Conservation (phyloP, 768 basidiomycete species). For the Amanita subjunquillea region DNA sequence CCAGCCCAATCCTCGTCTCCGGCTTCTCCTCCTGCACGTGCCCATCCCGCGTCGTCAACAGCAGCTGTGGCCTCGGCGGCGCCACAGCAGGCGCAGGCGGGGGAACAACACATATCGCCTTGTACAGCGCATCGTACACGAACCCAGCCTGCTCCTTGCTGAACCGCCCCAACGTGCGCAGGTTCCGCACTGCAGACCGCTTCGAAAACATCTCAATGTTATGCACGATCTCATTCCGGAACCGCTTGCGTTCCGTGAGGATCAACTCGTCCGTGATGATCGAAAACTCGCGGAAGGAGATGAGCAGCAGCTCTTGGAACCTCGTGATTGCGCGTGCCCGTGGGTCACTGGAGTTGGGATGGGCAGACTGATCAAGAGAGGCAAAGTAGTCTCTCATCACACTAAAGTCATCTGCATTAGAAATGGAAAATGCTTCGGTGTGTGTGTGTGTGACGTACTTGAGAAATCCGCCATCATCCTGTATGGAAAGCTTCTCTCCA, state of each 20-base stretch:
- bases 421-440: too few species aligned
- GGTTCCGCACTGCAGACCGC: slow-evolving; percentile 80
- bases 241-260: slow-evolving; percentile 71
- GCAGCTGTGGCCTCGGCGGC: slow-evolving; percentile 24
- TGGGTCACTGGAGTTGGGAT: slow-evolving; percentile 81
- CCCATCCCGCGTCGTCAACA: slow-evolving; percentile 48
- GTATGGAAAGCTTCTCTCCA: slow-evolving; percentile 83
- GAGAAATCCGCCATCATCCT: slow-evolving; percentile 96
- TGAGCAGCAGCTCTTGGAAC: slow-evolving; percentile 93
- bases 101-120: slow-evolving; percentile 68
- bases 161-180: slow-evolving; percentile 72
- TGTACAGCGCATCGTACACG: slow-evolving; percentile 89
- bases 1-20: slow-evolving; percentile 81
- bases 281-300: slow-evolving; percentile 97
- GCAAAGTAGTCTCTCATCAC: slow-evolving; percentile 94
- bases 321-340: slow-evolving; percentile 89
- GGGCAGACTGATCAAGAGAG: slow-evolving; percentile 87
- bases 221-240: slow-evolving; percentile 82
- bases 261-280: slow-evolving; percentile 95
- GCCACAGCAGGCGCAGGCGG: slow-evolving; percentile 51
- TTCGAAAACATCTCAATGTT: slow-evolving; percentile 93
- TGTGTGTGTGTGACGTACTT: slow-evolving; percentile 43
- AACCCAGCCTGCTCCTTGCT: slow-evolving; percentile 79
- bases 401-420: slow-evolving; percentile 24
- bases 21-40: slow-evolving; percentile 53